Evolutionary conservation across 2,329 filamentous ascomycete species (phyloP), one percentile per base, ranked within the genome.

Genomic region (Monosporascus sp.): DNA sequence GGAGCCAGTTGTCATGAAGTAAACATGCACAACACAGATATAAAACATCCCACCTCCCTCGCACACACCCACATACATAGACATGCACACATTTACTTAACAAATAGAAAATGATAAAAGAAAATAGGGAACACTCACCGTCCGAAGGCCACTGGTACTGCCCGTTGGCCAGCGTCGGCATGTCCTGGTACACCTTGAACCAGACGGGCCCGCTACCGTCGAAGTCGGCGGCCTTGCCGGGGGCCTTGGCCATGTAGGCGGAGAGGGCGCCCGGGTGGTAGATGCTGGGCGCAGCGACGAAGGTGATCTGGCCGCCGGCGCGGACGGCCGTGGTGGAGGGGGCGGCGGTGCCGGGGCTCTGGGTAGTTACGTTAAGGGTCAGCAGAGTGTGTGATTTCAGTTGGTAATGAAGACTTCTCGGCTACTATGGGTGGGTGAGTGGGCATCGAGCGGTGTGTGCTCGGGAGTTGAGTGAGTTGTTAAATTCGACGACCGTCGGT

Each of bases 171-270:
- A 63, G 49, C 20, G 58, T 58, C 5, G 71, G 70, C 55, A 68
- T 63, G 55, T 74, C 70, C 63, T 74, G 69, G 61, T 63, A 72
- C 43, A 74, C 69, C 65, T 74, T 74, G 65, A 73, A 72, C 71
- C 71, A 74, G 15, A 71, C 70, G 3, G 61, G 57, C 3, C 72
- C 72, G 49, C 62, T 64, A 54, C 72, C 72, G 57, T 71, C 70
- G 52, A 68, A 73, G 48, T 63, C 62, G 6, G 65, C 67, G 2
- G 70, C 70, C 59, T 67, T 53, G 49, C 70, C 70, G 38, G 71
- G 70, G 0, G 69, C 71, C 60, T 70, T 71, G 51, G 71, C 72
- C 64, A 74, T 67, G 61, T 72, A 73, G 39, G 70, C 71, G 35
- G 68, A 69, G 31, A 72, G 60, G 3, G 73, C 70, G 27, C 70